phyloP scores from a whole-genome alignment of 2,329 filamentous ascomycete genomes.

The Monosporascus sp. region DNA sequence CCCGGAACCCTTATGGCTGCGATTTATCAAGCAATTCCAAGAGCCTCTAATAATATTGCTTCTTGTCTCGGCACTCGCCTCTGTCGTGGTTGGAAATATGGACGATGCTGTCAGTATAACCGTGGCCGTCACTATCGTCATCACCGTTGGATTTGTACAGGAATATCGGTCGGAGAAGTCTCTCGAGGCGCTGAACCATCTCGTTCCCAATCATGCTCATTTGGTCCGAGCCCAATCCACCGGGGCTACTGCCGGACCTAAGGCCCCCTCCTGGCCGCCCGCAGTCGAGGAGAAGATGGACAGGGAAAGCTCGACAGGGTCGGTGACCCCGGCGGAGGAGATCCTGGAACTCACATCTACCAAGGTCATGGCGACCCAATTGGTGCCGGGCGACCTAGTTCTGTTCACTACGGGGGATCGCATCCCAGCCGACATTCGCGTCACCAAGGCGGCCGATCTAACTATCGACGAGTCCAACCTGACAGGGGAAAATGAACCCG shows the following conservation, averaged over 20 bases:
- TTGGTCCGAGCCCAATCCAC: constrained; percentile 63
- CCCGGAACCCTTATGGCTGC: constrained; percentile 89
- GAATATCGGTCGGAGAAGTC: constrained; percentile 98
- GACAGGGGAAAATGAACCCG: constrained; percentile 93
- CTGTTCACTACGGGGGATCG: constrained; percentile 94
- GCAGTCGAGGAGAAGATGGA: constrained; percentile 39
- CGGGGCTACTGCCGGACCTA: constrained; percentile 27
- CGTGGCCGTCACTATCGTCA: constrained; percentile 92
- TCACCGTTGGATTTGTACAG: constrained; percentile 92
- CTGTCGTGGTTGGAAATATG: constrained; percentile 83
- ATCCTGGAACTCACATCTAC: constrained; percentile 67
- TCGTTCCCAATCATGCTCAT: constrained; percentile 94
- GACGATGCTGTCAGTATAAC: constrained; percentile 96
- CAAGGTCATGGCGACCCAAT: constrained; percentile 78
- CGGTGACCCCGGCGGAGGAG: constrained; percentile 55
- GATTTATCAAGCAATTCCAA: constrained; percentile 94
- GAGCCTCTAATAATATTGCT: constrained; percentile 93
- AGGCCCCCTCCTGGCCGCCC: constrained; percentile 44
- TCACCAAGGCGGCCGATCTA: constrained; percentile 82
- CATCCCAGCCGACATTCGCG: constrained; percentile 91
- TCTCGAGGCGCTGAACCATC: constrained; percentile 84
- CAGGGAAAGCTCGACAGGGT: constrained; percentile 43
- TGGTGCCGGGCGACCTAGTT: constrained; percentile 90
- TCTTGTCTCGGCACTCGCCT: constrained; percentile 80
- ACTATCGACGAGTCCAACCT: constrained; percentile 96